Base-by-base conservation (phyloP, 139 green algal species). In the Mesotaenium endlicherianum region DNA sequence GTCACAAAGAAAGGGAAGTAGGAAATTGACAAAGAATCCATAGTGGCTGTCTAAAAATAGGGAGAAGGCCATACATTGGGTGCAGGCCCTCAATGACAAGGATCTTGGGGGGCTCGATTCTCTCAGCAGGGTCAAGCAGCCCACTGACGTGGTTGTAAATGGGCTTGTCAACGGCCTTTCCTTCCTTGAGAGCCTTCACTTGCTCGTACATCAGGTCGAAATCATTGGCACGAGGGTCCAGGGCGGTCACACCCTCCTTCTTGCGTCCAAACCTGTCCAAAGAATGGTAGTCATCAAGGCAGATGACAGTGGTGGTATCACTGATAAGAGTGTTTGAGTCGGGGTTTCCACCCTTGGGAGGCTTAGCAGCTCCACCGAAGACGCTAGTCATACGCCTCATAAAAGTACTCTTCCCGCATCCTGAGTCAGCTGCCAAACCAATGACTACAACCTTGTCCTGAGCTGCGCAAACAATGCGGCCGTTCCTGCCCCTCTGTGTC, bases 111-210 rank as follows among this genome's bases (percentile, higher is more conserved):
- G 95, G 70, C 30, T 92, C 83, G 59, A 96, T 98, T 70, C 84
- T 91, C 93, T 99, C 97, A 39, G 97, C 80, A 26, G 97, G 90
- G 93, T 99, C 97, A 75, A 99, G 87, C 55, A 97, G 89, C 69
- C 97, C 96, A 4, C 93, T 93, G 8, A 99, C 97, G 91, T 99
- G 97, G 94, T 99, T 99, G 96, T 99, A 99, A 90, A 99, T 99
- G 64, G 95, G 97, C 94, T 99, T 99, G 53, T 97, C 87, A 6
- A 98, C 94, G 17, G 93, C 16, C 94, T 98, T 97, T 87, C 97
- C 97, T 83, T 97, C 94, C 93, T 98, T 98, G 67, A 99, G 89
- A 36, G 91, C 95, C 91, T 97, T 97, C 70, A 98, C 92, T 90
- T 97, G 93, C 85, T 99, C 88, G 90, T 97, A 95, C 97, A 99